Evolutionary conservation across 805 yeast species (phyloP).

Genomic region (Zygosaccharomyces siamensis): DNA sequence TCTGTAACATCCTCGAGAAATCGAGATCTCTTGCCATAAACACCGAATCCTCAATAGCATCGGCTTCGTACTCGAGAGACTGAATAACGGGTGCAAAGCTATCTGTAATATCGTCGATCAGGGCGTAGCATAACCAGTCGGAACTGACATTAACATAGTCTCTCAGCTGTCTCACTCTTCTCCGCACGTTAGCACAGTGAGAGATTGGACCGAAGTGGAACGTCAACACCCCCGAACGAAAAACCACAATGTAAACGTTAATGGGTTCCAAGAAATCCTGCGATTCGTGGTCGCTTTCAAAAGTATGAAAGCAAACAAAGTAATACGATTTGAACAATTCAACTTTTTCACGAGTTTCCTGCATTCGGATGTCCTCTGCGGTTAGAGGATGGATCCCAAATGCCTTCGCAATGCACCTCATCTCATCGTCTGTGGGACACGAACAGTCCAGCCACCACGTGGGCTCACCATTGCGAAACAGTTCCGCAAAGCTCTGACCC

Average conservation of each 20-base stretch:
- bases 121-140: constrained; percentile 78
- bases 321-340: constrained; percentile 86
- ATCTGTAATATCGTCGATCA: constrained; percentile 81
- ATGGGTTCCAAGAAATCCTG: constrained; percentile 82
- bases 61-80: constrained; percentile 73
- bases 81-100: constrained; percentile 79
- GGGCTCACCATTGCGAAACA: constrained; percentile 67
- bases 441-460: constrained; percentile 96
- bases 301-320: constrained; percentile 95
- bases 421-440: constrained; percentile 91
- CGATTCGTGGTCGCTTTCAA: constrained; percentile 74
- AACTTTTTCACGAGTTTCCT: constrained; percentile 95
- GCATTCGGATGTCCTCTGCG: constrained; percentile 93
- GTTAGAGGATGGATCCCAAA: constrained; percentile 98
- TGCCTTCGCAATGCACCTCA: constrained; percentile 87
- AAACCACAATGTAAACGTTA: constrained; percentile 68
- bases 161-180: constrained; percentile 74
- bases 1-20: constrained; percentile 67
- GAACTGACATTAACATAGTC: constrained; percentile 74
- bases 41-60: constrained; percentile 75
- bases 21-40: constrained; percentile 73
- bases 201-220: constrained; percentile 65
- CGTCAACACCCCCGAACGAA: constrained; percentile 60
- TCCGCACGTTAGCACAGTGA: constrained; percentile 71
- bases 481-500: constrained; percentile 58